Percentiles rank a stretch among this genome's conserved stretches.
Evolutionary conservation across 306 rosid species (phyloP).

Genomic region (Ochetophila trinervis): DNA sequence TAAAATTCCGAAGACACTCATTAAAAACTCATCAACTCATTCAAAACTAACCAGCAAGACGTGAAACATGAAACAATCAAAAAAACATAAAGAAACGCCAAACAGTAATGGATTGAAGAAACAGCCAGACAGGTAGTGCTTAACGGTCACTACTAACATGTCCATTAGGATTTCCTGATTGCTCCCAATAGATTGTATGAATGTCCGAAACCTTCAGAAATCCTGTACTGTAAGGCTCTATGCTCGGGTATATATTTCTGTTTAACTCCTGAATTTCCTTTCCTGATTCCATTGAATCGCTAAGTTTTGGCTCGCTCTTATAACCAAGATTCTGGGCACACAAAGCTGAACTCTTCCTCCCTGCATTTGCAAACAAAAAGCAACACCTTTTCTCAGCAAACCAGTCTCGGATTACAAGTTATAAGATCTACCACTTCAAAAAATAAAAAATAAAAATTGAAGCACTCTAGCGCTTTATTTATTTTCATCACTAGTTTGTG

Average conservation of each 20-base stretch:
- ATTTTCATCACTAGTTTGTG: too few species aligned
- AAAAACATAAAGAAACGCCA: neutral
- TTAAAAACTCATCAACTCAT: too few species aligned
- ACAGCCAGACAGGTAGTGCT: neutral
- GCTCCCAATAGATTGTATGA: constrained; percentile 87
- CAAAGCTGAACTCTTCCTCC: constrained; percentile 31
- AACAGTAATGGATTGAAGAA: neutral
- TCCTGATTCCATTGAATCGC: constrained; percentile 53
- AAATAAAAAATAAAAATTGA: too few species aligned
- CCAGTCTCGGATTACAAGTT: neutral
- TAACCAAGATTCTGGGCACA: constrained; percentile 36
- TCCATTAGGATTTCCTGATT: constrained; percentile 81
- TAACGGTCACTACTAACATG: constrained; percentile 61
- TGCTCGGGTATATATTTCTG: constrained; percentile 48
- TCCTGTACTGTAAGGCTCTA: constrained; percentile 68
- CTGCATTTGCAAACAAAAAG: constrained; percentile 29
- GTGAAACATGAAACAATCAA: neutral
- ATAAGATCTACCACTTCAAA: neutral
- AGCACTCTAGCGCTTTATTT: neutral
- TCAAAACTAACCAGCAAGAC: neutral
- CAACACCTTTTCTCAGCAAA: constrained; percentile 22
- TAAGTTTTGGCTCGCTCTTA: constrained; percentile 31
- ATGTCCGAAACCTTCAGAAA: constrained; percentile 74
- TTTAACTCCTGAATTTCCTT: constrained; percentile 41
- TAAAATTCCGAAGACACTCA: neutral